Evolutionary conservation across 2,329 filamentous ascomycete genomes (phyloP), one percentile per base, ranked within the genome.

Genomic region (Whalleya microplaca): DNA sequence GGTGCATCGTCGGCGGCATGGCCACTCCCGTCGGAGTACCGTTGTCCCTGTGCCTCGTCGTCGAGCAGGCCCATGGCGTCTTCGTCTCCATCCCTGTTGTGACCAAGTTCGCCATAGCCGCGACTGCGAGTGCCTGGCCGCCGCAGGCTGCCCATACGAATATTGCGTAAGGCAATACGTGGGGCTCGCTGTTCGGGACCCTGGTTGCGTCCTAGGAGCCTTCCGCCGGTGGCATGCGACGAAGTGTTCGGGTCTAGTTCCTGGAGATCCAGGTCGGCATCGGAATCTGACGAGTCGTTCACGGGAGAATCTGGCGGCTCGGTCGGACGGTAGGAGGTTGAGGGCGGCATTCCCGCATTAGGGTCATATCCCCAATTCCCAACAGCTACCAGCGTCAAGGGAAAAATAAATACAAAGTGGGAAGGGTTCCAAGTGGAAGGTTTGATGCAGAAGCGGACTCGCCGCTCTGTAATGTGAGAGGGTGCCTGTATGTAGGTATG

Each of bases 281-380:
- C 89, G 60, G 88, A 91, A 72, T 93, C 90, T 71, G 87, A n/a
- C n/a, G n/a, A 90, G 71, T 92, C 89, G 75, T 86, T 79, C 67
- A 78, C 75, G 58, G 82, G 81, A 58, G 83, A 85, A 75, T 89
- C 85, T 74, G 86, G 86, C 69, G 84, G 82, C 72, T 87, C 82
- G 69, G 83, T 77, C 66, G 77, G 74, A 69, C 77, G 79, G 71
- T 80, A 79, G 32, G 78, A 72, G 53, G 76, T 76, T 77, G 78
- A 75, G 69, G 80, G 73, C 81, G 83, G 80, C 84, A 86, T 72
- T 84, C 73, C 80, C 81, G 80, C 73, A 72, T 73, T 59, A 66
- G 67, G 61, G 58, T 66, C 69, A 71, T 71, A 62, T 65, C 67
- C 68, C 61, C 60, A 58, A 60, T 49, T 48, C 18, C 46, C 37